These are phyloP conservation scores for Ustilago nuda DNA, from an alignment of 1,284 basidiomycete genomes.

Conservation along the genomic window DNA sequence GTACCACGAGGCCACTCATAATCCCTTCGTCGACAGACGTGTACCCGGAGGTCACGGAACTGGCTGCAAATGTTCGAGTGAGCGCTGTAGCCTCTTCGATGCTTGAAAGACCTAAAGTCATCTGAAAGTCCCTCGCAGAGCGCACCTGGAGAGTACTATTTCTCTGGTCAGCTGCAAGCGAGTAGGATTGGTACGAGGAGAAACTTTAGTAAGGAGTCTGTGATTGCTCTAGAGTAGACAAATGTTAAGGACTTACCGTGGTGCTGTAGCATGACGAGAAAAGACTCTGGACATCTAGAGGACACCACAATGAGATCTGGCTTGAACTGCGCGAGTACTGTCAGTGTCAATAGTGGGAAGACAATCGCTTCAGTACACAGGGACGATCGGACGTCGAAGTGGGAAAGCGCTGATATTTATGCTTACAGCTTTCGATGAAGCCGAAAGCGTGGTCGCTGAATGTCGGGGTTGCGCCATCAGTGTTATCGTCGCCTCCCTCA, in stretches of 20 bases:
- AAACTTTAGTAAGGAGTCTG: not conserved
- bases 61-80: conserved; percentile 1
- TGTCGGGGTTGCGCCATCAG: not conserved
- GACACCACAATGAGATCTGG: conserved; percentile 35
- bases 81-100: conserved; percentile 21
- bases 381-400: not conserved
- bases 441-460: conserved; percentile 15
- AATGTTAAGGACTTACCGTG: conserved; percentile 16
- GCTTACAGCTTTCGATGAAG: conserved; percentile 34
- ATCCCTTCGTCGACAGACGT: conserved; percentile 4
- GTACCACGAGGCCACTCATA: conserved; percentile 14
- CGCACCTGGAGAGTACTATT: conserved; percentile 13
- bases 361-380: not conserved
- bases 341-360: not conserved
- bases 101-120: conserved; percentile 29
- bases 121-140: conserved; percentile 25
- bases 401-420: not conserved
- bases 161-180: conserved; percentile 24
- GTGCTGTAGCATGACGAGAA: conserved; percentile 17
- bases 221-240: too few relatives aligned
- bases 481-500: not conserved
- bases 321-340: conserved; percentile 41
- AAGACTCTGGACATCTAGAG: conserved; percentile 24
- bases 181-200: not conserved
- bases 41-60: not conserved